Conservation (phyloP, 1,284 basidiomycete species). For the Austroboletus olivaceoglutinosus region DNA sequence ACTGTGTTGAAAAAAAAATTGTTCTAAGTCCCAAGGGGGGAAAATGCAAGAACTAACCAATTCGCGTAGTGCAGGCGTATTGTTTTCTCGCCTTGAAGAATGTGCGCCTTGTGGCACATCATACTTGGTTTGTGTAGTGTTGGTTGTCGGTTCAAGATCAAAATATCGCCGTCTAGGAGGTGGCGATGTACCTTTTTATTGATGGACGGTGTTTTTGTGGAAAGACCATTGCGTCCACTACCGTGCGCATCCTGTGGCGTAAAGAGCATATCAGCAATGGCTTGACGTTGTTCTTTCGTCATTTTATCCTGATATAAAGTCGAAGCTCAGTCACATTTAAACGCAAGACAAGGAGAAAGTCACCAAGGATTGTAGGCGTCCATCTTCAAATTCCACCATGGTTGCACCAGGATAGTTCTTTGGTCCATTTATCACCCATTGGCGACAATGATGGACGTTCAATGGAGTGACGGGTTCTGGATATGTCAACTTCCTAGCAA, state of each 20-base stretch:
- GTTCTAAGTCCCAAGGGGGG: slow-evolving; percentile 1
- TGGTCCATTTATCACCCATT: slow-evolving; percentile 91
- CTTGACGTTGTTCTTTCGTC: slow-evolving; percentile 84
- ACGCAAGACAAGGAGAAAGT: slow-evolving; percentile 16
- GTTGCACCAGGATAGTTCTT: slow-evolving; percentile 90
- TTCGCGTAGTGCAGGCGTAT: slow-evolving; percentile 99
- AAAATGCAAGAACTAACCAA: slow-evolving; percentile 57
- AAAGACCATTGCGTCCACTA: slow-evolving; percentile 54
- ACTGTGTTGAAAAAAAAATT: slow-evolving; percentile 40
- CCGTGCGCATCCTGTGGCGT: slow-evolving; percentile 82
- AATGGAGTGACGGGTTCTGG: slow-evolving; percentile 94
- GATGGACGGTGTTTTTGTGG: slow-evolving; percentile 69
- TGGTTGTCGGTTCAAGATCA: slow-evolving; percentile 97
- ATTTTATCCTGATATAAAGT: slow-evolving; percentile 68
- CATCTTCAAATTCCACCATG: slow-evolving; percentile 95
- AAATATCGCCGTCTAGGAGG: slow-evolving; percentile 91
- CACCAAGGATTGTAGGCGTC: slow-evolving; percentile 79
- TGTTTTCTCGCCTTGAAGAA: slow-evolving; percentile 95
- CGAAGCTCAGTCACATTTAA: slow-evolving; percentile 3
- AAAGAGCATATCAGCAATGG: slow-evolving; percentile 95
- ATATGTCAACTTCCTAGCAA: slow-evolving; percentile 95
- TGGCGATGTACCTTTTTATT: slow-evolving; percentile 99
- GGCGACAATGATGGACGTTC: slow-evolving; percentile 88
- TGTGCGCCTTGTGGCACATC: slow-evolving; percentile 97
- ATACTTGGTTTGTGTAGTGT: slow-evolving; percentile 99